Evolutionary conservation across 306 rosid genomes (phyloP).

Genomic region (Hippophae tibetana): DNA sequence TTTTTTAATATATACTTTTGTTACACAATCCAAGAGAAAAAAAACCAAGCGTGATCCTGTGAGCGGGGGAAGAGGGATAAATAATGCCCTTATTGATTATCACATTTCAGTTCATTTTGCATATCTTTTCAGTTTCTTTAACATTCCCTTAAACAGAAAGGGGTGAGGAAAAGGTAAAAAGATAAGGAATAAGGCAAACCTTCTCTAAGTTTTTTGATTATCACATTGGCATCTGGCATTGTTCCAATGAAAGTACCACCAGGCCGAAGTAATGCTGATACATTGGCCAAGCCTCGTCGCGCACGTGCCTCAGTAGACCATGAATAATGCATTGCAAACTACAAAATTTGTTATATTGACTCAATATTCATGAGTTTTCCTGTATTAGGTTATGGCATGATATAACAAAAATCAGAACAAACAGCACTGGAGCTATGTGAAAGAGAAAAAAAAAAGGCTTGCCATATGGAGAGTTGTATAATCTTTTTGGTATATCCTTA

Average conservation of each 20-base stretch:
- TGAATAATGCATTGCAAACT: constrained; percentile 61
- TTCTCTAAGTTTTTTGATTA: constrained; percentile 82
- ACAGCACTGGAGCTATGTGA: not conserved
- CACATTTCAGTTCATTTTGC: not conserved
- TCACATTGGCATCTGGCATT: constrained; percentile 98
- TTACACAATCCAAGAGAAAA: too few relatives aligned
- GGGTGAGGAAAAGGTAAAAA: not conserved
- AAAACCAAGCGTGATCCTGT: too few relatives aligned
- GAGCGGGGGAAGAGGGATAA: too few relatives aligned
- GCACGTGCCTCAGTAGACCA: constrained; percentile 99
- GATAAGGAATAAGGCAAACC: constrained; percentile 28
- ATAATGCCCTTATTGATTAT: not conserved
- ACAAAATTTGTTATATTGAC: constrained; percentile 15
- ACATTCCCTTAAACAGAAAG: not conserved
- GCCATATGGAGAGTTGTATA: not conserved
- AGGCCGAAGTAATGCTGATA: constrained; percentile 93
- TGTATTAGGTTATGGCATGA: too few relatives aligned
- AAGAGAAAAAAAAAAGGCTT: not conserved
- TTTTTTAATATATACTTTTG: too few relatives aligned
- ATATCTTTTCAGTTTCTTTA: not conserved
- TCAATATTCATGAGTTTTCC: not conserved
- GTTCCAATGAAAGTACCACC: constrained; percentile 95
- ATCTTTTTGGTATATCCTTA: not conserved
- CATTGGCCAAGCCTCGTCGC: constrained; percentile 77
- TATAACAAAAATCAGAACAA: not conserved